phyloP scores from a whole-genome alignment of 164 flowering plant genomes.

The Stephania cephalantha region DNA sequence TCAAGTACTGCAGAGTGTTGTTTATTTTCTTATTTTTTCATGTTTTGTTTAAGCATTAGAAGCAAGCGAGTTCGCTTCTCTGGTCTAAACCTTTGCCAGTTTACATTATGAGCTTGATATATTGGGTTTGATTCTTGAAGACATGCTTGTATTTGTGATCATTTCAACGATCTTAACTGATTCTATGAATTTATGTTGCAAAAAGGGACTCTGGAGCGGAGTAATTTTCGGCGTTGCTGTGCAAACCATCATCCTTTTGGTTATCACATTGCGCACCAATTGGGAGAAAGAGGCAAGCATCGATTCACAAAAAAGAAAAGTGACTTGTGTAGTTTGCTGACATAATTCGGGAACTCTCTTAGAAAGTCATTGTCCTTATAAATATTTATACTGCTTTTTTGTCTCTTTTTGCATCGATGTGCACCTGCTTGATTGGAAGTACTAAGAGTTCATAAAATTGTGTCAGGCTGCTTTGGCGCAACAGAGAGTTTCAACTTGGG shows the following conservation, averaged over 20 bases:
- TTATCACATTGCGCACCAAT: slow-evolving; percentile 13
- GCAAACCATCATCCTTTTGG: slow-evolving; percentile 16
- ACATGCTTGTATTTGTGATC: not conserved
- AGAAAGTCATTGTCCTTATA: too few relatives aligned
- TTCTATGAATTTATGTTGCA: not conserved
- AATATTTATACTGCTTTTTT: not conserved
- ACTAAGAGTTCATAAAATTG: not conserved
- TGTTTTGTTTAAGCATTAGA: too few relatives aligned
- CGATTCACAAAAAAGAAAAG: not conserved
- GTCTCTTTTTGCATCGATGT: not conserved
- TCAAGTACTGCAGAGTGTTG: too few relatives aligned
- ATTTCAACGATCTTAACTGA: not conserved
- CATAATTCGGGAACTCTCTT: too few relatives aligned
- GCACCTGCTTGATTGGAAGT: not conserved
- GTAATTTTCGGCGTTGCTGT: slow-evolving; percentile 12
- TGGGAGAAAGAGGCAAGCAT: slow-evolving; percentile 22
- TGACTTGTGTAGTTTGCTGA: too few relatives aligned
- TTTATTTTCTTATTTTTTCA: too few relatives aligned
- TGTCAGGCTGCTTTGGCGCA: not conserved
- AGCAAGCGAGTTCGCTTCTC: too few relatives aligned
- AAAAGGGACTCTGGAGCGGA: slow-evolving; percentile 24
- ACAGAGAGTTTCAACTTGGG: not conserved
- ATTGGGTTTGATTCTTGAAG: not conserved
- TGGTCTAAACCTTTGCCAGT: too few relatives aligned
- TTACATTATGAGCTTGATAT: not conserved